Evolutionary conservation across 306 rosid genomes (phyloP).

Genomic region (Medicago ruthenica): DNA sequence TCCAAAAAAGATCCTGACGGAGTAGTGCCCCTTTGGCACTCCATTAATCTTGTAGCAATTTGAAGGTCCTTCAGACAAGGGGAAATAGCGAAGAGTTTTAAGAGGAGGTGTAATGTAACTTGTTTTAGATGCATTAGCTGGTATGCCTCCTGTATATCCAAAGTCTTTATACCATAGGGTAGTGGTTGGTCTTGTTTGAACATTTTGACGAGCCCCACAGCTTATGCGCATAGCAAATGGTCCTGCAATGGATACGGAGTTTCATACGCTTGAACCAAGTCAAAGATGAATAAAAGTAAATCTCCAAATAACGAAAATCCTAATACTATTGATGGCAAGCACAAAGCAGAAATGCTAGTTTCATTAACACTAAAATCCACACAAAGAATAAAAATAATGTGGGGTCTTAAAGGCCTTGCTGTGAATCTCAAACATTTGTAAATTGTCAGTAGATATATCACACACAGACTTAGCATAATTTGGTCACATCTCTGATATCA

Average conservation of each 20-base stretch:
- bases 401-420: too few species aligned
- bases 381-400: background rate
- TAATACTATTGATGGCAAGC: background rate
- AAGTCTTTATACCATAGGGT: constrained; percentile 89
- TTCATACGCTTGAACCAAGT: constrained; percentile 30
- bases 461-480: background rate
- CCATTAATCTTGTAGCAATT: constrained; percentile 74
- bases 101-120: constrained; percentile 84
- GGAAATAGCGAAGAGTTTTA: constrained; percentile 78
- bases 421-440: constrained; percentile 9
- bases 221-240: constrained; percentile 89
- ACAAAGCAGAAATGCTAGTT: constrained; percentile 23
- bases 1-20: constrained; percentile 85
- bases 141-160: constrained; percentile 89
- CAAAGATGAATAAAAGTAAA: background rate
- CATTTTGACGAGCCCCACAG: constrained; percentile 83
- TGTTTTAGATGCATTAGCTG: constrained; percentile 68
- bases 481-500: constrained; percentile 4
- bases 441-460: constrained; percentile 14
- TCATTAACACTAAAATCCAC: constrained; percentile 21
- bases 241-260: constrained; percentile 51
- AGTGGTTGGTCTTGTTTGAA: constrained; percentile 70
- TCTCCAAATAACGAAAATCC: constrained; percentile 28
- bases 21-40: constrained; percentile 88
- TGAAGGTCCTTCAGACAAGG: constrained; percentile 81